Evolutionary conservation across 306 rosid species (phyloP), one percentile per base, ranked within the genome.

Genomic region (Echinosophora koreensis): DNA sequence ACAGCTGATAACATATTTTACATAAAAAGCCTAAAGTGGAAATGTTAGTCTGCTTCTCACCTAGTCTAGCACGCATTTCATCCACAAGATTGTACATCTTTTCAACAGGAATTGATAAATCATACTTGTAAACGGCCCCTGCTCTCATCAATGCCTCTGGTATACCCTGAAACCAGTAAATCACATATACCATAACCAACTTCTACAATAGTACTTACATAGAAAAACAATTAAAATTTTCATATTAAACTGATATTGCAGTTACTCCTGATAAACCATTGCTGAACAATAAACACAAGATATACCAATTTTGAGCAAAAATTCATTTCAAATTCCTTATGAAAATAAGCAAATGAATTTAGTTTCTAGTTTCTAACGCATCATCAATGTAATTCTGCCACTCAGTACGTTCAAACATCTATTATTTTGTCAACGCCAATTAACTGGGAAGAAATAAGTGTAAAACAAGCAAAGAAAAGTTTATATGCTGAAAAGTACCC

Each of bases 111-210:
- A 95, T 75, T 9, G 98, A 95, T 75, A 95, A 77, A 86, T 92
- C 98, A 74, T 95, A 95, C 70, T 90, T 92, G 84, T 92, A 95
- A 81, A 88, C 73, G 60, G 97, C 96, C 80, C 97, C 98, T 65
- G 95, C 95, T 83, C 85, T 90, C 87, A 81, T 78, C 86, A 92
- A 69, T 76, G 98, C 97, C 86, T 95, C 98, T 47, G 98, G 12
- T 71, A 95, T 44, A 66, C 98, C 97, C 97, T 95, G 84, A 80
- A 69, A 80, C 37, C 63, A 76, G 39, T 56, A 37, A 41, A 49
- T 60, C 39, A 22, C 39, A 27, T 57, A 16, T 22, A 11, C 39
- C 22, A 63, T 15, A 69, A 39, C 51, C 54, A 22, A 57, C 69
- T 46, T 61, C 28, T 15, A 11, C 3, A 22, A 52, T 34, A 78